Conservation (phyloP, 2,329 filamentous ascomycete genomes). For the Sclerotinia trifoliorum region DNA sequence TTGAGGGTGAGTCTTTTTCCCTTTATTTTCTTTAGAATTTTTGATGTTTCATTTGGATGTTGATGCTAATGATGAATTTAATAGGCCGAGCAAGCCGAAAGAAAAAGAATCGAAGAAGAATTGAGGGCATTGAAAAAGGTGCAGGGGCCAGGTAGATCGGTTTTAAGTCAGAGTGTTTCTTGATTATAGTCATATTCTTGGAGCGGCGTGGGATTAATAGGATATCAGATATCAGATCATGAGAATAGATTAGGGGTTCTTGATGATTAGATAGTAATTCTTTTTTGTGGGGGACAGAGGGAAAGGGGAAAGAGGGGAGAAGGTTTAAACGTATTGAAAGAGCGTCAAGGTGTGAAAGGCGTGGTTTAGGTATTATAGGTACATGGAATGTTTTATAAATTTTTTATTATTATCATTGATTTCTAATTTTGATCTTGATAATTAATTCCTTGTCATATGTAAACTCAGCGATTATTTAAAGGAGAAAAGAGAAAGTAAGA, state of each 20-base stretch:
- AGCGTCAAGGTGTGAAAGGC: no score
- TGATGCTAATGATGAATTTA: conserved; percentile 18
- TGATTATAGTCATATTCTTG: background rate
- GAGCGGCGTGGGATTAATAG: background rate
- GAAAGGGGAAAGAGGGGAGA: no score
- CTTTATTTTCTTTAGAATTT: background rate
- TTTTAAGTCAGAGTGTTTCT: conserved; percentile 36
- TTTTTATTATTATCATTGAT: no score
- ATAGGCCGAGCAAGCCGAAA: conserved; percentile 70
- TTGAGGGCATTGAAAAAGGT: conserved; percentile 50
- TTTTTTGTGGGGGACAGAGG: no score
- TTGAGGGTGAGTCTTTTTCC: conserved; percentile 58
- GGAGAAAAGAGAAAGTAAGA: no score
- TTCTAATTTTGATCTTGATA: no score
- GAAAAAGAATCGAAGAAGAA: conserved; percentile 62
- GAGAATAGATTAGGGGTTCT: background rate
- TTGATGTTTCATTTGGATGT: conserved; percentile 14
- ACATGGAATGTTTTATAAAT: background rate
- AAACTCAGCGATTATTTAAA: no score
- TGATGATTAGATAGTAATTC: background rate
- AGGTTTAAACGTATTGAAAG: background rate
- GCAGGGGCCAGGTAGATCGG: conserved; percentile 41
- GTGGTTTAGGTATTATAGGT: no score
- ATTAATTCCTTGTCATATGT: no score
- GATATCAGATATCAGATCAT: no score